phyloP scores from a whole-genome alignment of 164 flowering plant genomes.

The Taxillus chinensis region DNA sequence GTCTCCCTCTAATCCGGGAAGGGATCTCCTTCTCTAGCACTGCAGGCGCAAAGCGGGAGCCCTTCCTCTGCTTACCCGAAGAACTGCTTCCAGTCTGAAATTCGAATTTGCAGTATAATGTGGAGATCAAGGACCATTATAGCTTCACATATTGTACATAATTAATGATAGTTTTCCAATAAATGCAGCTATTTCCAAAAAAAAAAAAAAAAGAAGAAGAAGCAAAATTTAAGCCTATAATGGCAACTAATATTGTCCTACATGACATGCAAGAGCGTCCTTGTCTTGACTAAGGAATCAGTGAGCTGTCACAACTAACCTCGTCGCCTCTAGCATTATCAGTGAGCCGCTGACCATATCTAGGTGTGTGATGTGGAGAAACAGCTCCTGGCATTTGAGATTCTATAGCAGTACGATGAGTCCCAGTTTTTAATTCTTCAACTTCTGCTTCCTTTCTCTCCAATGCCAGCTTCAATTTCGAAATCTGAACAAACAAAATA shows the following conservation, averaged over 20 bases:
- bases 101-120: neutral
- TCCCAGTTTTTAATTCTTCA: conserved; percentile 39
- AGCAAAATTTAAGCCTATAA: too few relatives aligned
- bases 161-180: too few relatives aligned
- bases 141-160: too few relatives aligned
- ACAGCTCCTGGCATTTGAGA: conserved; percentile 30
- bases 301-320: conserved; percentile 22
- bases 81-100: conserved; percentile 66
- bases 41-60: conserved; percentile 37
- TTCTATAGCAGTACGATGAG: conserved; percentile 20
- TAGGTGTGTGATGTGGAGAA: conserved; percentile 53
- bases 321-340: conserved; percentile 40
- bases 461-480: conserved; percentile 45
- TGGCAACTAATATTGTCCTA: neutral
- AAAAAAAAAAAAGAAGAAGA: too few relatives aligned
- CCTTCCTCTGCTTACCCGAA: conserved; percentile 66
- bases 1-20: conserved; percentile 34
- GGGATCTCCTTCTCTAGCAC: conserved; percentile 46
- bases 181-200: too few relatives aligned
- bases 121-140: neutral
- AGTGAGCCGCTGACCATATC: conserved; percentile 28
- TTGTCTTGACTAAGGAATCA: neutral
- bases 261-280: neutral
- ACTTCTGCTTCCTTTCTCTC: conserved; percentile 71
- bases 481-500: conserved; percentile 30